Conservation (phyloP, 257 asterid genomes). For the Ehretia macrophylla region DNA sequence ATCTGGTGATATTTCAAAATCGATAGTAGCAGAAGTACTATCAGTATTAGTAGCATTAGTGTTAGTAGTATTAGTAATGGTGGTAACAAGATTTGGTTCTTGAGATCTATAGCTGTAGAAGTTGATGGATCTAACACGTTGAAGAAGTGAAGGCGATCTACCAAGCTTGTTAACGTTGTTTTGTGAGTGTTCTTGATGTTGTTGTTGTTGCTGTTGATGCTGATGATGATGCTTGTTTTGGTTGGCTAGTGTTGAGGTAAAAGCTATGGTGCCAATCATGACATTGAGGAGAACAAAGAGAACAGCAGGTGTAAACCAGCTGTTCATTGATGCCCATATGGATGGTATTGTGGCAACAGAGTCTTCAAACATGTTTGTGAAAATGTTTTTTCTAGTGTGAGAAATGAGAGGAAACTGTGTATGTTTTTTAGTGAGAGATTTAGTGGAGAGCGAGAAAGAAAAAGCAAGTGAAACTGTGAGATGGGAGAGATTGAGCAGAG, state of each 20-base stretch:
- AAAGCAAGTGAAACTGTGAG: conserved; percentile 1
- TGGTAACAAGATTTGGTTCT: conserved; percentile 17
- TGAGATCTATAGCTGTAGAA: conserved; percentile 38
- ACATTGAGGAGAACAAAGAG: conserved; percentile 74
- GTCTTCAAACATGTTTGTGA: conserved; percentile 53
- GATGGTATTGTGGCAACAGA: conserved; percentile 61
- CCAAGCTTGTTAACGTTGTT: conserved; percentile 18
- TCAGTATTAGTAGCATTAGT: neutral
- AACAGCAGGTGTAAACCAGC: conserved; percentile 86
- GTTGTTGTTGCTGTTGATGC: conserved; percentile 9
- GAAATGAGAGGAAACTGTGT: neutral
- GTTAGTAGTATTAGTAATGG: neutral
- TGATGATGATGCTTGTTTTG: conserved; percentile 35
- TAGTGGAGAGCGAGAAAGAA: neutral
- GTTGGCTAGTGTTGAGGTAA: conserved; percentile 53
- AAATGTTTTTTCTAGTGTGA: conserved; percentile 3
- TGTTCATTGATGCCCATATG: conserved; percentile 73
- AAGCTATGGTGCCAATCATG: conserved; percentile 71
- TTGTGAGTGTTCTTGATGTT: conserved; percentile 7
- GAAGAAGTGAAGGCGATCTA: conserved; percentile 62
- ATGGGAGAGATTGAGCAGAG: neutral
- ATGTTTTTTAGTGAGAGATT: neutral
- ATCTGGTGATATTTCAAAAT: conserved; percentile 25
- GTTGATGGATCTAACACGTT: conserved; percentile 66
- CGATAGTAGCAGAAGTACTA: neutral